These are phyloP conservation scores for Ceratobasidium sp. DNA, from an alignment of 1,284 basidiomycete species.

Conservation along the genomic window DNA sequence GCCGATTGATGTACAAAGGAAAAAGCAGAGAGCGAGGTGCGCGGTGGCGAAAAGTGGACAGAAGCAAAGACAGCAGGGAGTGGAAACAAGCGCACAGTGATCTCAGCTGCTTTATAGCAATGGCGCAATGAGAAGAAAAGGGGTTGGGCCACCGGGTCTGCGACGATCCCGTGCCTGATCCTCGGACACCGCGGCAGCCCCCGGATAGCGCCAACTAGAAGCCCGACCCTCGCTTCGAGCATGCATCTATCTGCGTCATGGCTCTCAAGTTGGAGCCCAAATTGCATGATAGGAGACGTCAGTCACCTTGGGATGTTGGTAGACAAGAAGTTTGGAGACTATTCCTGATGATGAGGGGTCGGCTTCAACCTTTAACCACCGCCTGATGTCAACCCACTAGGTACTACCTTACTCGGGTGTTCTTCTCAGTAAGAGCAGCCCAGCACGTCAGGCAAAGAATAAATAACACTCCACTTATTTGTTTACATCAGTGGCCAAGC, in stretches of 20 bases:
- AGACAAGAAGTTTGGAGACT: background rate
- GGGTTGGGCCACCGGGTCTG: background rate
- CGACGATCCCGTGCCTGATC: background rate
- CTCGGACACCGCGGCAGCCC: background rate
- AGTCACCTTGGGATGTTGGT: background rate
- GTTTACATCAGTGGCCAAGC: background rate
- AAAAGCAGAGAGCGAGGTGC: background rate
- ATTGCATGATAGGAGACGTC: background rate
- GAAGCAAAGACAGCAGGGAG: slow-evolving; percentile 9
- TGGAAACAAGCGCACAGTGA: background rate
- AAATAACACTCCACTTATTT: background rate
- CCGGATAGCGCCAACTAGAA: background rate
- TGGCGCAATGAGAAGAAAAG: background rate
- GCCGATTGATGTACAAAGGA: slow-evolving; percentile 17
- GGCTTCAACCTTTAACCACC: slow-evolving; percentile 6
- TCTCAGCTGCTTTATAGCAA: slow-evolving; percentile 4
- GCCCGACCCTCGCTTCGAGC: slow-evolving; percentile 1
- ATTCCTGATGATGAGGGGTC: background rate
- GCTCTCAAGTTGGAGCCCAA: background rate
- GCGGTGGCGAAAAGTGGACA: background rate
- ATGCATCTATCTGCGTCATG: background rate
- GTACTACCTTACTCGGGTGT: background rate
- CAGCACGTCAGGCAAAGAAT: background rate
- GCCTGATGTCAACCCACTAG: too few species aligned
- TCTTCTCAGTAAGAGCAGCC: background rate